Evolutionary conservation across 305 asterid genomes (phyloP), one percentile per base, ranked within the genome.

Genomic region (Rubia peregrina): DNA sequence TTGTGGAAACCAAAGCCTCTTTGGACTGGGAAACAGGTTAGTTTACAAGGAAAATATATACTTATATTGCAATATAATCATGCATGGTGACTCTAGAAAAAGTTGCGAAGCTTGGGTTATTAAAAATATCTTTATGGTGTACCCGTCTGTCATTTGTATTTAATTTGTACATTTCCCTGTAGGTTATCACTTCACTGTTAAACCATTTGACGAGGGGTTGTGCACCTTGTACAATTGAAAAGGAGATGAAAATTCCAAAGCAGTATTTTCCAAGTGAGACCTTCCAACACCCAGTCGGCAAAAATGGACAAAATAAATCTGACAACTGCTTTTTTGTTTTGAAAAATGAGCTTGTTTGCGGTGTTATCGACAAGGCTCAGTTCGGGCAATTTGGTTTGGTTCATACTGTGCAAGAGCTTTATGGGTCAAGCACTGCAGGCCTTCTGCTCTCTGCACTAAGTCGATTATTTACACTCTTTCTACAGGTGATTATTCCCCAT

Each of bases 1-100:
- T 77, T 89, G 51, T 91, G 91, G 97, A 91, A 88, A 81, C 99
- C 99, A 53, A 82, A 80, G 81, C 99, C 96, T 74, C 96, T 91
- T 77, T 94, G 99, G 99, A 94, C 99, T 16, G 99, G 99, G 76
- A 94, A 94, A 69, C 99, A 94, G 99, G 99, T 94, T 70, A 80
- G 71, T 6, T 60, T n/a, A 17, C n/a, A 10, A 65, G 66, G 26
- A 33, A 53, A 36, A 64, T 17, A 19, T 40, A 5, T 38, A 9
- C 63, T 0, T 46, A 17, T 33, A 60, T 38, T 12, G 22, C 63
- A 59, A 17, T 53, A 22, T 59, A 36, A 14, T 30, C 59, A 33
- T 76, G 57, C 30, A 60, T 71, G 57, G 24, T 56, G 42, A 49
- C 9, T 36, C 46, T 44, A 19, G 61, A 55, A 14, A 41, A 69